These are phyloP conservation scores for Arthrobotrys sphaeroides DNA, from an alignment of 2,329 filamentous ascomycete genomes.

Conservation along the genomic window DNA sequence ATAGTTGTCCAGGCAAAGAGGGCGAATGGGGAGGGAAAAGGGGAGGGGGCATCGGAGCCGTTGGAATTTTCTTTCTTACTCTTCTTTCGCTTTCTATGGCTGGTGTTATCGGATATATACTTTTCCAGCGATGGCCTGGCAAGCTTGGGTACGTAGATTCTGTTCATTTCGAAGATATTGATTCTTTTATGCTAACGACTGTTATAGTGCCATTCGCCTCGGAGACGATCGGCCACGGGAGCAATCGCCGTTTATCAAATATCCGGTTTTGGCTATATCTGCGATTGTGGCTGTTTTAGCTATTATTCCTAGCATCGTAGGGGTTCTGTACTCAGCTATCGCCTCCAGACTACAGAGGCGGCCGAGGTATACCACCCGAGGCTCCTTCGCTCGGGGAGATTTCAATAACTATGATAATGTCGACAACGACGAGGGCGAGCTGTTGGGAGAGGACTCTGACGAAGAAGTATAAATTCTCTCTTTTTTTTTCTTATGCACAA, in stretches of 20 bases:
- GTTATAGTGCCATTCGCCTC: constrained; percentile 71
- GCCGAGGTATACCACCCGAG: constrained; percentile 83
- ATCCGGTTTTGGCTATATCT: constrained; percentile 78
- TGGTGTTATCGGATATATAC: constrained; percentile 79
- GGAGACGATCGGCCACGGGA: constrained; percentile 69
- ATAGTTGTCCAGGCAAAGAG: constrained; percentile 80
- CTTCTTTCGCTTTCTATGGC: constrained; percentile 78
- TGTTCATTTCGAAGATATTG: constrained; percentile 51
- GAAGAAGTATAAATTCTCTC: constrained; percentile 78
- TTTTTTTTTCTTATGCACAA: not conserved
- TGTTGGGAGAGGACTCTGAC: constrained; percentile 91
- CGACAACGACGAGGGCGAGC: constrained; percentile 91
- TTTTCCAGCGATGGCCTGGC: constrained; percentile 83
- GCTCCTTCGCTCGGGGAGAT: constrained; percentile 88
- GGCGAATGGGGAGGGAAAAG: constrained; percentile 81
- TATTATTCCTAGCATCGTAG: constrained; percentile 74
- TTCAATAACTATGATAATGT: constrained; percentile 86
- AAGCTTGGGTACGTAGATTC: constrained; percentile 76
- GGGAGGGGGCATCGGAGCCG: constrained; percentile 71
- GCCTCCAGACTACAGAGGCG: constrained; percentile 67
- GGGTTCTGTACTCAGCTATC: constrained; percentile 76
- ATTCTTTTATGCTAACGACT: constrained; percentile 13
- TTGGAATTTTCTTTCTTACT: constrained; percentile 85
- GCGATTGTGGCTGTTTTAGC: constrained; percentile 70
- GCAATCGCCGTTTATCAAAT: constrained; percentile 78